A percentile compares a stretch with the other conserved stretches of the same genome.
Conservation (phyloP, 306 rosid species). For the Hippophae tibetana region DNA sequence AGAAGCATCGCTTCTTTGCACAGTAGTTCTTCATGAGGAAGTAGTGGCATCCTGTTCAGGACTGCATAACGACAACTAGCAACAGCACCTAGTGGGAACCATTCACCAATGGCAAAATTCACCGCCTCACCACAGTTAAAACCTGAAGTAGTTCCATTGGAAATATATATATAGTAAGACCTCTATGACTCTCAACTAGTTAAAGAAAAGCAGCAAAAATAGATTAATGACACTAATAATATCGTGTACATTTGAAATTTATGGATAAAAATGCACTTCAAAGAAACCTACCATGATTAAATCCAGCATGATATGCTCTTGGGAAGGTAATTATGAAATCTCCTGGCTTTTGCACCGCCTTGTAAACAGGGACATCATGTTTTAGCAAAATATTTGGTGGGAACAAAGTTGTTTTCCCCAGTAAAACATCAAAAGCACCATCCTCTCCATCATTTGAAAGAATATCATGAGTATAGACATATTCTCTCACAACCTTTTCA, state of each 20-base stretch:
- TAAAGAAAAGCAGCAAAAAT: too few relatives aligned
- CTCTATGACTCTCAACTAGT: too few relatives aligned
- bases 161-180: not conserved
- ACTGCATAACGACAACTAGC: constrained; percentile 83
- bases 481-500: constrained; percentile 77
- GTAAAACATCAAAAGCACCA: constrained; percentile 89
- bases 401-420: constrained; percentile 90
- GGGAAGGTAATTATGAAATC: constrained; percentile 90
- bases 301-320: constrained; percentile 92
- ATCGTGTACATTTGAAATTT: not conserved
- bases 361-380: constrained; percentile 76
- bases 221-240: not conserved
- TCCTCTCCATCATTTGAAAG: constrained; percentile 71
- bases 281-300: constrained; percentile 67
- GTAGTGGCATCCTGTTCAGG: constrained; percentile 77
- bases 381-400: constrained; percentile 83
- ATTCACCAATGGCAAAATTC: constrained; percentile 91
- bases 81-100: constrained; percentile 89
- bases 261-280: not conserved
- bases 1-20: constrained; percentile 95
- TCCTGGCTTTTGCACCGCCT: constrained; percentile 95
- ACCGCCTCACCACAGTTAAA: constrained; percentile 99
- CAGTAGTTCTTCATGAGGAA: constrained; percentile 90
- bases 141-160: constrained; percentile 42
- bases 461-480: constrained; percentile 76